Conservation (phyloP, 495 filamentous ascomycete species). For the Penicillium manginii region DNA sequence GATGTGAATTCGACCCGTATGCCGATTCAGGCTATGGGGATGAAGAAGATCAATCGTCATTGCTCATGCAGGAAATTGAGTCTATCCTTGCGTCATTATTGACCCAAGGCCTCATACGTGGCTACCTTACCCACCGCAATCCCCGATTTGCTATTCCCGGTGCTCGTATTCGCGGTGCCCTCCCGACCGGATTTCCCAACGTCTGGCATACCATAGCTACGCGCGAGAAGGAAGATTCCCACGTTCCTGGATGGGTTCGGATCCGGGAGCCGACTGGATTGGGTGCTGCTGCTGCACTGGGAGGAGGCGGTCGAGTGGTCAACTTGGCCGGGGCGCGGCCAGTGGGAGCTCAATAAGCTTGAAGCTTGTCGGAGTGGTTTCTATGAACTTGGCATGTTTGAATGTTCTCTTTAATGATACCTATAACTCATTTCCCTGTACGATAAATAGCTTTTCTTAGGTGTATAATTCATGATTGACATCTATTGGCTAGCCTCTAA, state of each 20-base stretch:
- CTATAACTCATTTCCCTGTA: neutral
- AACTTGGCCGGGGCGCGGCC: constrained; percentile 57
- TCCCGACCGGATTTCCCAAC: constrained; percentile 66
- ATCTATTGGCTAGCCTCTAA: constrained; percentile 3
- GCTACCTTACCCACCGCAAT: constrained; percentile 79
- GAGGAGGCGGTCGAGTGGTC: constrained; percentile 51
- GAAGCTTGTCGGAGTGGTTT: neutral
- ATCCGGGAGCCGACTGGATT: constrained; percentile 26
- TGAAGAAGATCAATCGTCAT: constrained; percentile 40
- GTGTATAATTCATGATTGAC: constrained; percentile 1
- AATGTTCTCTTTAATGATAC: constrained; percentile 12
- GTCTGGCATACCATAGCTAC: constrained; percentile 59
- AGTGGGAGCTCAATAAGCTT: constrained; percentile 46
- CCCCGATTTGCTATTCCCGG: constrained; percentile 82
- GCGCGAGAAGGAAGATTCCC: constrained; percentile 43
- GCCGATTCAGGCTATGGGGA: constrained; percentile 15
- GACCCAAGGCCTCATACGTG: constrained; percentile 80
- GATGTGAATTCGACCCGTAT: constrained; percentile 49
- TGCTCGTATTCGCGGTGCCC: constrained; percentile 62
- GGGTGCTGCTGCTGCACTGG: constrained; percentile 20
- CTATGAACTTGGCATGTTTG: neutral
- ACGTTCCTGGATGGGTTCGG: constrained; percentile 62
- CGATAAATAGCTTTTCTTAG: neutral
- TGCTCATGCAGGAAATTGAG: constrained; percentile 72
- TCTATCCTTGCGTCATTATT: constrained; percentile 74